These are phyloP conservation scores for Dissophora ornata DNA, from an alignment of 192 early-diverging fungal genomes.

Conservation along the genomic window DNA sequence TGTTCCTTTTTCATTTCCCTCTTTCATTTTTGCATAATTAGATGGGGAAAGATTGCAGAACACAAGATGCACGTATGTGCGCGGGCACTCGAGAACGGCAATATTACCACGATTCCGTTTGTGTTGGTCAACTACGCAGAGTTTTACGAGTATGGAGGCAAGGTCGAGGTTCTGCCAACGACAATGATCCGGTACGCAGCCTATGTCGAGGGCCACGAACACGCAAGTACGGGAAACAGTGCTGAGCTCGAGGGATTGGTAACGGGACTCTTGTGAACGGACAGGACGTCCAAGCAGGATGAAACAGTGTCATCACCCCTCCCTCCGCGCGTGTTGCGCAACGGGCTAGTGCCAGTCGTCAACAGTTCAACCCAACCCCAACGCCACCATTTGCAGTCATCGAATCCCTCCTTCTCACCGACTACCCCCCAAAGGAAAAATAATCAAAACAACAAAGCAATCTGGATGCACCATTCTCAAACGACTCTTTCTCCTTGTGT, in stretches of 20 bases:
- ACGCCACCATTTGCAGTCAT: too few species aligned
- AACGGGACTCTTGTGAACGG: slow-evolving; percentile 32
- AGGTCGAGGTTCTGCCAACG: slow-evolving; percentile 48
- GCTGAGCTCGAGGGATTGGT: slow-evolving; percentile 49
- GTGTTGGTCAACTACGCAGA: slow-evolving; percentile 53
- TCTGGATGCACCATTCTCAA: too few species aligned
- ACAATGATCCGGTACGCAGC: slow-evolving; percentile 42
- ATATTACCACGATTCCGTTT: slow-evolving; percentile 43
- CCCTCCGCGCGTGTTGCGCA: too few species aligned
- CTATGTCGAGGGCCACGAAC: slow-evolving; percentile 26
- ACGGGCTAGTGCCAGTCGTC: too few species aligned
- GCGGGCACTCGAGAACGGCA: slow-evolving; percentile 42
- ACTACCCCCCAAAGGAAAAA: too few species aligned
- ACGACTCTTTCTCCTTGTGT: too few species aligned
- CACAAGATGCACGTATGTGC: slow-evolving; percentile 56
- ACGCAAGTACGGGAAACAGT: slow-evolving; percentile 29
- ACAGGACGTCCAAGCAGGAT: not conserved
- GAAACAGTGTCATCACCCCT: not conserved
- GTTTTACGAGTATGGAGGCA: slow-evolving; percentile 36
- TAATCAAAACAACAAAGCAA: too few species aligned
- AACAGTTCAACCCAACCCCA: too few species aligned
- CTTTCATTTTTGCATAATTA: not conserved
- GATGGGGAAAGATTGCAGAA: slow-evolving; percentile 55
- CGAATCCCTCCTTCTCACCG: too few species aligned
- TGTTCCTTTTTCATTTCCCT: not conserved